Base-by-base conservation (phyloP, 139 green algal species). In the Zygnema circumcarinatum region DNA sequence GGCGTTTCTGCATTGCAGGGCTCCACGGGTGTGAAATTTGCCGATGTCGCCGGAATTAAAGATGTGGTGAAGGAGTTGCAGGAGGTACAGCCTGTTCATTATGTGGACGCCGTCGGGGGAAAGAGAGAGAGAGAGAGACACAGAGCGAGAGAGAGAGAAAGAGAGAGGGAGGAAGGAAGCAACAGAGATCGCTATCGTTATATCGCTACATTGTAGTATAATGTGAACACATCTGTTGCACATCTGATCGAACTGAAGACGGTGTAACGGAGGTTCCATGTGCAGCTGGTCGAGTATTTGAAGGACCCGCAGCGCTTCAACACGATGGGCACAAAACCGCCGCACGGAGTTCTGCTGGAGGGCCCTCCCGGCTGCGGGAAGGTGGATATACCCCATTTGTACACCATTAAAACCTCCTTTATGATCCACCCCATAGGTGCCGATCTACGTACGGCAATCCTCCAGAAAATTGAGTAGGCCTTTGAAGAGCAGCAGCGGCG, bases 261-360 rank as follows among this genome's bases (percentile, higher is more conserved):
- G n/a, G n/a, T n/a, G n/a, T n/a, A n/a, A n/a, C n/a, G n/a, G n/a
- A n/a, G n/a, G n/a, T n/a, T 62, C 47, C 47, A 25, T 7, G 52
- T 3, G 1, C 69, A 85, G 81, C 73, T 91, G 22, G 83, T 94
- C n/a, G 72, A 54, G 31, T 98, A 98, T 88, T 91, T 99, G 20
- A 98, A 98, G 75, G 92, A 98, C 86, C 97, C 97, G 2, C 90
- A 94, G 52, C 90, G 85, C 2, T 98, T 94, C 86, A 85, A 86
- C 56, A 87, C 87, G 25, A 90, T 97, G 78, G 94, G 96, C 22
- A 96, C 95, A 0, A 94, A 93, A 38, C 96, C 96, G 7, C 96
- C 97, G 54, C 98, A 98, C 91, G 97, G 97, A 33, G 94, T 99
- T 52, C 93, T 99, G 74, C 91, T 99, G 72, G 96, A 98, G 91